Conservation (phyloP, 2,329 filamentous ascomycete species). For the Cladosporium sp. region DNA sequence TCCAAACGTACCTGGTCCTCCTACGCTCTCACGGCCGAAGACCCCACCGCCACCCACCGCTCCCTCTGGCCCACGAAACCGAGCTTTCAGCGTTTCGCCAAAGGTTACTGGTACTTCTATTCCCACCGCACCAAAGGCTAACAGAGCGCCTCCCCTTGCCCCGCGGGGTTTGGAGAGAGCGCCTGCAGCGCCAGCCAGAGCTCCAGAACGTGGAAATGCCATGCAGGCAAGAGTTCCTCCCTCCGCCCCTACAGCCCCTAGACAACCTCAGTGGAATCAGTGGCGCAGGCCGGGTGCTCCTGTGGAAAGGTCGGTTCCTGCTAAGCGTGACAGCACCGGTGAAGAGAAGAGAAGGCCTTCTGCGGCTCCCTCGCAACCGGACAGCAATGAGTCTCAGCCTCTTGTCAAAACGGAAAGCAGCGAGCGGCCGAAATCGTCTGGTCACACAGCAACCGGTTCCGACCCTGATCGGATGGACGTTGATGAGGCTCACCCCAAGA, state of each 20-base stretch:
- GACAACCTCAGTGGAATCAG: slow-evolving; percentile 34
- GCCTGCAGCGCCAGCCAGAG: slow-evolving; percentile 16
- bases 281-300: slow-evolving; percentile 40
- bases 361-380: slow-evolving; percentile 4
- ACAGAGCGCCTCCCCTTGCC: slow-evolving; percentile 25
- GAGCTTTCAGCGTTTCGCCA: slow-evolving; percentile 33
- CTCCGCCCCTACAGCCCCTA: slow-evolving; percentile 22
- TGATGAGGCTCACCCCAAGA: slow-evolving; percentile 18
- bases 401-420: slow-evolving; percentile 14
- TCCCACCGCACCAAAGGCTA: slow-evolving; percentile 34
- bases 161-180: slow-evolving; percentile 23
- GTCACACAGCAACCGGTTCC: neutral
- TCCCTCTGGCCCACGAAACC: slow-evolving; percentile 30
- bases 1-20: neutral
- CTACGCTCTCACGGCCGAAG: slow-evolving; percentile 1
- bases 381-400: slow-evolving; percentile 7
- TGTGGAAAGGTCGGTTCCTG: slow-evolving; percentile 32
- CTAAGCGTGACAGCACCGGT: slow-evolving; percentile 41
- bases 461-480: slow-evolving; percentile 24
- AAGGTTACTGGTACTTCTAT: slow-evolving; percentile 28
- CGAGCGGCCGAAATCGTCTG: neutral
- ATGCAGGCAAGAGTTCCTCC: slow-evolving; percentile 20
- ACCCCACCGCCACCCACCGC: slow-evolving; percentile 25
- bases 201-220: slow-evolving; percentile 11
- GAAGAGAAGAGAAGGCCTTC: slow-evolving; percentile 35